Evolutionary conservation across 2,329 filamentous ascomycete genomes (phyloP).

Genomic region (Annulohypoxylon truncatum): DNA sequence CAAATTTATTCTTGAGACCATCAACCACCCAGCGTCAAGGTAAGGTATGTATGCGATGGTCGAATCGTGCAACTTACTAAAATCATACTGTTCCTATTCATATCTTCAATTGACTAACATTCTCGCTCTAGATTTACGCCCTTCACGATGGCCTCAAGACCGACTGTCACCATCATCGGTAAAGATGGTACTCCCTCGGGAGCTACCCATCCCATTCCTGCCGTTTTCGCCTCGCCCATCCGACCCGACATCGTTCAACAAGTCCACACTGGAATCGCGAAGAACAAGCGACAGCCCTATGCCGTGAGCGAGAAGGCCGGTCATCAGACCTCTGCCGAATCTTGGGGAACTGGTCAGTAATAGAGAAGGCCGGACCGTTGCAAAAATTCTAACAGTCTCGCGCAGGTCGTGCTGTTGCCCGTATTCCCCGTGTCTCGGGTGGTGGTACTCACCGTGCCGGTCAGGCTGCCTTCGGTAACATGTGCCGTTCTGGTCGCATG

Average conservation of each 20-base stretch:
- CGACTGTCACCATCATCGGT: conserved; percentile 96
- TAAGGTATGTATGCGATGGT: conserved; percentile 44
- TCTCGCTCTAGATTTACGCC: conserved; percentile 42
- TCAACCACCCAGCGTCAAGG: conserved; percentile 47
- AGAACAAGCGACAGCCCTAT: conserved; percentile 99
- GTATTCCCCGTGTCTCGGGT: conserved; percentile 99
- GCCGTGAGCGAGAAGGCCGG: conserved; percentile 99
- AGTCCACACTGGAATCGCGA: conserved; percentile 98
- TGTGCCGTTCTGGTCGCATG: conserved; percentile 99
- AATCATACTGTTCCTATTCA: conserved; percentile 1
- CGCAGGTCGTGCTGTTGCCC: conserved; percentile 95
- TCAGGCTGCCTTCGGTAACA: conserved; percentile 99
- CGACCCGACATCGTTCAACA: conserved; percentile 99
- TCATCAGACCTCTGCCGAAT: conserved; percentile 99
- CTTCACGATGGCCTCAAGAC: conserved; percentile 88
- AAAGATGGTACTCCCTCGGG: conserved; percentile 94
- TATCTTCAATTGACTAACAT: conserved; percentile 35
- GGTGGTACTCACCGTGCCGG: conserved; percentile 99
- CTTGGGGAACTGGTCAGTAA: conserved; percentile 96
- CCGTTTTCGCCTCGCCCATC: conserved; percentile 97
- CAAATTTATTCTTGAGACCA: conserved; percentile 38
- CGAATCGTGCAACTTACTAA: conserved; percentile 7
- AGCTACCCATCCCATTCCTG: conserved; percentile 90
- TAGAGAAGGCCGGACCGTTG: background rate
- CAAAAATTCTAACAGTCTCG: conserved; percentile 33